phyloP scores from a whole-genome alignment of 805 yeast species.

The Candida cerambycidarum region DNA sequence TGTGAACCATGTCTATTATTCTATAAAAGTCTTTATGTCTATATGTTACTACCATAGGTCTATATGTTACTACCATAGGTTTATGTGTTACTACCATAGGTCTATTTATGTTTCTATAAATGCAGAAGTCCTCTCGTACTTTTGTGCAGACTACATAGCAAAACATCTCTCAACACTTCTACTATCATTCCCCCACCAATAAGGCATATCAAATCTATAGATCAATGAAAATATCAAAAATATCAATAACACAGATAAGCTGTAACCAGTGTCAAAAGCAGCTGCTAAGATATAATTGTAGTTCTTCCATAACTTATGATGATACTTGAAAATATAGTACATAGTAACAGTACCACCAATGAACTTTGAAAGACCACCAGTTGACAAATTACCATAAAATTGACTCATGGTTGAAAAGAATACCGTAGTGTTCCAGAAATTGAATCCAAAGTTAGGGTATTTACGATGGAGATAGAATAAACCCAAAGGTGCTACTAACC shows the following conservation, averaged over 20 bases:
- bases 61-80: no score
- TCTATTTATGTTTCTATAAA: no score
- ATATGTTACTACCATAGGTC: no score
- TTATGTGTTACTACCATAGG: no score
- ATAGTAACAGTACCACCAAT: constrained; percentile 49
- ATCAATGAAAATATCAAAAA: constrained; percentile 34
- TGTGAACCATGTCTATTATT: no score
- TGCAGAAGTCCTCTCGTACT: no score
- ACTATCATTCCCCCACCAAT: constrained; percentile 53
- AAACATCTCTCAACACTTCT: constrained; percentile 47
- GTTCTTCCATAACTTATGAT: constrained; percentile 38
- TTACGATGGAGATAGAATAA: constrained; percentile 28
- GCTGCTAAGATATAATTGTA: constrained; percentile 52
- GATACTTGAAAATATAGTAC: constrained; percentile 43
- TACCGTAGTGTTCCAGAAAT: constrained; percentile 48
- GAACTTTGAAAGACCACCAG: constrained; percentile 49
- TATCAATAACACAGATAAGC: constrained; percentile 39
- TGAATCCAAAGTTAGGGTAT: constrained; percentile 26
- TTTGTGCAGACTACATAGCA: constrained; percentile 21
- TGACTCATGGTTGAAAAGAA: constrained; percentile 47
- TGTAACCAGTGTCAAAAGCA: constrained; percentile 52
- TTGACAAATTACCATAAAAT: constrained; percentile 50
- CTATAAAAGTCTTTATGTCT: no score
- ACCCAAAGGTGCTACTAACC: constrained; percentile 37
- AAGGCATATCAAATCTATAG: constrained; percentile 28